phyloP scores from a whole-genome alignment of 352 stramenopile genomes.

The Pythium angustatum region DNA sequence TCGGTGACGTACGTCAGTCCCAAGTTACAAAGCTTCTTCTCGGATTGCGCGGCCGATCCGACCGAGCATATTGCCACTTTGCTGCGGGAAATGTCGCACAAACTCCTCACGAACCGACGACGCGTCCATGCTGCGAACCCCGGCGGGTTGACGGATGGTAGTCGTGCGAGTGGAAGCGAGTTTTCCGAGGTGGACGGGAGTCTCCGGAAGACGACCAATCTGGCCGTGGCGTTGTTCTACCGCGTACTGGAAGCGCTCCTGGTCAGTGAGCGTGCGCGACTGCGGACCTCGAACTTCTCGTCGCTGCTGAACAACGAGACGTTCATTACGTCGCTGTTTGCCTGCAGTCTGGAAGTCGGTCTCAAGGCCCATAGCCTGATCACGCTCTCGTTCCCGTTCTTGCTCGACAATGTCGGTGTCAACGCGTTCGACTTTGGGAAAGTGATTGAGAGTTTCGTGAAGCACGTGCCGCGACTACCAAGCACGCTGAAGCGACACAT shows the following conservation, averaged over 20 bases:
- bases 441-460: slow-evolving; percentile 87
- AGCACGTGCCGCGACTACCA: slow-evolving; percentile 74
- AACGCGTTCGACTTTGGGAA: slow-evolving; percentile 88
- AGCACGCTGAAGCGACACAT: slow-evolving; percentile 82
- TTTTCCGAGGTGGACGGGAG: slow-evolving; percentile 74
- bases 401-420: slow-evolving; percentile 73
- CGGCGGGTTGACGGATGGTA: background rate
- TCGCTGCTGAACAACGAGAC: slow-evolving; percentile 80
- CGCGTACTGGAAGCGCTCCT: slow-evolving; percentile 77
- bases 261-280: slow-evolving; percentile 62
- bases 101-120: slow-evolving; percentile 46
- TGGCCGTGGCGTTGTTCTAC: slow-evolving; percentile 78
- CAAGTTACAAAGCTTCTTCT: slow-evolving; percentile 60
- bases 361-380: slow-evolving; percentile 86
- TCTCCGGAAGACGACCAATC: slow-evolving; percentile 67
- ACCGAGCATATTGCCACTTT: slow-evolving; percentile 54
- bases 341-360: slow-evolving; percentile 81
- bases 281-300: slow-evolving; percentile 74
- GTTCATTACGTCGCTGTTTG: slow-evolving; percentile 78
- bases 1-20: slow-evolving; percentile 39
- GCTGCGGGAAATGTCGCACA: slow-evolving; percentile 49
- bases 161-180: slow-evolving; percentile 7
- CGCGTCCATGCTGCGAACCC: slow-evolving; percentile 22
- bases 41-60: slow-evolving; percentile 56
- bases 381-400: slow-evolving; percentile 80